A percentile compares a stretch with the other conserved stretches of the same genome.
These are phyloP conservation scores for Chionographis japonica DNA, from an alignment of 106 monocot species.

Conservation along the genomic window DNA sequence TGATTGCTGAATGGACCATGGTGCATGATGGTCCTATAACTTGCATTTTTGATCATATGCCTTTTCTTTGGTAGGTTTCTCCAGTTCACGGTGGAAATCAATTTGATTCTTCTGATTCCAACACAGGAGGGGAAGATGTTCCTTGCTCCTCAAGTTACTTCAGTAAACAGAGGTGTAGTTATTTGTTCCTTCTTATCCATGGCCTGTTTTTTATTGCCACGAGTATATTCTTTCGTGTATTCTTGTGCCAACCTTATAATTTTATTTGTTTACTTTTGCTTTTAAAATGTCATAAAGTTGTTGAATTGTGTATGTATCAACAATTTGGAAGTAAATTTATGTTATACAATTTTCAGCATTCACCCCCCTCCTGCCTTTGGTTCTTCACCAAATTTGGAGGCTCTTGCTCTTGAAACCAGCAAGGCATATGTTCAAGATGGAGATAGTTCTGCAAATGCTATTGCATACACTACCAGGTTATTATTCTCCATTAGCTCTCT, in stretches of 20 bases:
- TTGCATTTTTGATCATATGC: neutral
- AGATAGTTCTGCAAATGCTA: slow-evolving; percentile 33
- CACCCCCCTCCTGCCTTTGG: slow-evolving; percentile 78
- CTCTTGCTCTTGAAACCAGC: slow-evolving; percentile 56
- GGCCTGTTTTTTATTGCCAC: neutral
- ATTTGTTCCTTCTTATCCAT: neutral
- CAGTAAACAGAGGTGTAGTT: slow-evolving; percentile 20
- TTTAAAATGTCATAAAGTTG: neutral
- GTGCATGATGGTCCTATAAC: neutral
- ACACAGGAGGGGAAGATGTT: slow-evolving; percentile 28
- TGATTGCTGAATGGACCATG: no score
- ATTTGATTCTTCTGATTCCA: slow-evolving; percentile 22
- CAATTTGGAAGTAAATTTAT: neutral
- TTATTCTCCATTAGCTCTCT: neutral
- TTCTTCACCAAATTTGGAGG: slow-evolving; percentile 64
- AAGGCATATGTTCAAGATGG: slow-evolving; percentile 36
- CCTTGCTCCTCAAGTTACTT: slow-evolving; percentile 29
- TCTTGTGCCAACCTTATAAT: neutral
- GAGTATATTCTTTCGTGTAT: neutral
- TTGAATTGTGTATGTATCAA: no score
- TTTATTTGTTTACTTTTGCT: neutral
- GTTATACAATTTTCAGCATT: slow-evolving; percentile 31
- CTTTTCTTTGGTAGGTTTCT: slow-evolving; percentile 32
- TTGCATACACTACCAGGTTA: slow-evolving; percentile 29
- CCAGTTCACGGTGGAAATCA: slow-evolving; percentile 37